Base-by-base conservation (phyloP, 257 asterid species). In the Penstemon barbatus region DNA sequence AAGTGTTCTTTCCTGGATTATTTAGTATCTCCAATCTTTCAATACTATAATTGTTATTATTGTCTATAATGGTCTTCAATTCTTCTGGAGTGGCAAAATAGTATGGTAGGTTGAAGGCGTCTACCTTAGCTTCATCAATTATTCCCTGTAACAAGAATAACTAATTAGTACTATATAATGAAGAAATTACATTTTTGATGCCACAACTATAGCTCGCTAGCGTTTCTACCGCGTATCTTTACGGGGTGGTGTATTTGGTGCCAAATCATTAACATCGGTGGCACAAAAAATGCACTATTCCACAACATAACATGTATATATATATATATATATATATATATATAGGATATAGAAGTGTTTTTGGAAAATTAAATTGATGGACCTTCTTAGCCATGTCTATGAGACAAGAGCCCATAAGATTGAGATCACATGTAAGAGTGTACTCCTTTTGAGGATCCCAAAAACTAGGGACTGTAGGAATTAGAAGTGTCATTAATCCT, bases 331-430 rank as follows among this genome's bases (percentile, higher is more conserved):
- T n/a, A 25, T 1, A 25, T 19, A 19, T 19, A 19, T 19, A 19
- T 2, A 9, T 49, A 9, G 3, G n/a, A 15, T 8, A 11, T 8
- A 3, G 4, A 49, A 0, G 3, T 15, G 9, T 9, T 49, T 3
- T 49, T 6, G 54, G 54, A 3, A 9, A 12, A 49, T 19, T 64
- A 15, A 15, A 15, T 15, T 15, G 18, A 15, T 0, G 18, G 42
- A 82, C 87, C 81, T 70, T 61, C 37, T 70, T 73, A 4, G 71
- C 88, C 80, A 80, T 66, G 53, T 83, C 81, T 48, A 48, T 4
- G 8, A 83, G 83, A 62, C 70, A 70, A 13, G 66, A 70, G 37
- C 70, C 58, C 7, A 75, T 9, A 11, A 55, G 76, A 5, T 63
- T 44, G 50, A 19, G 0, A 6, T 12, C 33, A 3, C 53, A 5